These are phyloP conservation scores for Fusarium sp. DNA, from an alignment of 2,329 filamentous ascomycete genomes.

Conservation along the genomic window DNA sequence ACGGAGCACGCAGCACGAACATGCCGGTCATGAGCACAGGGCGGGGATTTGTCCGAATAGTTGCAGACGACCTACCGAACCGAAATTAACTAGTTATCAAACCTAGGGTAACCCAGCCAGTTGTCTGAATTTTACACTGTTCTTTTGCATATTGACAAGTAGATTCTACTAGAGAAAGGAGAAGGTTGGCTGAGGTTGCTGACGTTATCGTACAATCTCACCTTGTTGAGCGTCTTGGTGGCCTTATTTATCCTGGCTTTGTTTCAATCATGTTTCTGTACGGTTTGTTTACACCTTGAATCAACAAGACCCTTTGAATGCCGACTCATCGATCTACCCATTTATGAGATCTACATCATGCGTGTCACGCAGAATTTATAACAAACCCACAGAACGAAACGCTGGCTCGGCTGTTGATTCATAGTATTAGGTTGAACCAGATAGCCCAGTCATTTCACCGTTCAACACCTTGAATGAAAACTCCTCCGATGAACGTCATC, in stretches of 20 bases:
- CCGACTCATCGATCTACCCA: conserved; percentile 34
- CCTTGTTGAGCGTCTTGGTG: background rate
- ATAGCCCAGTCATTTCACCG: background rate
- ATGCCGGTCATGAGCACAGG: conserved; percentile 45
- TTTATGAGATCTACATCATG: conserved; percentile 24
- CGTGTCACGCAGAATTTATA: conserved; percentile 5
- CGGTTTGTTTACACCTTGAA: conserved; percentile 7
- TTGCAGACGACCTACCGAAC: background rate
- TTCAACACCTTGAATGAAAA: background rate
- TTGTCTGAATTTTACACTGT: background rate
- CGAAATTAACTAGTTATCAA: background rate
- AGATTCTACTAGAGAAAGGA: background rate
- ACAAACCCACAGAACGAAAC: conserved; percentile 1
- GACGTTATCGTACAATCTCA: conserved; percentile 2
- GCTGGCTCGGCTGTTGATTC: conserved; percentile 8
- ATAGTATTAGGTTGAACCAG: background rate
- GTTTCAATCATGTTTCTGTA: conserved; percentile 1
- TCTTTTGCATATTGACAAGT: background rate
- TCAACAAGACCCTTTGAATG: conserved; percentile 13
- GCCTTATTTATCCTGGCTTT: conserved; percentile 6
- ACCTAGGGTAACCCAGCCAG: background rate
- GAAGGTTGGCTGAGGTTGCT: conserved; percentile 7
- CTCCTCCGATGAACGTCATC: background rate
- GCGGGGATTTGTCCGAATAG: conserved; percentile 37
- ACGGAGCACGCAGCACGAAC: conserved; percentile 37